Evolutionary conservation across 1,284 basidiomycete species (phyloP), one percentile per base, ranked within the genome.

Genomic region (Boletus albobrunnescens): DNA sequence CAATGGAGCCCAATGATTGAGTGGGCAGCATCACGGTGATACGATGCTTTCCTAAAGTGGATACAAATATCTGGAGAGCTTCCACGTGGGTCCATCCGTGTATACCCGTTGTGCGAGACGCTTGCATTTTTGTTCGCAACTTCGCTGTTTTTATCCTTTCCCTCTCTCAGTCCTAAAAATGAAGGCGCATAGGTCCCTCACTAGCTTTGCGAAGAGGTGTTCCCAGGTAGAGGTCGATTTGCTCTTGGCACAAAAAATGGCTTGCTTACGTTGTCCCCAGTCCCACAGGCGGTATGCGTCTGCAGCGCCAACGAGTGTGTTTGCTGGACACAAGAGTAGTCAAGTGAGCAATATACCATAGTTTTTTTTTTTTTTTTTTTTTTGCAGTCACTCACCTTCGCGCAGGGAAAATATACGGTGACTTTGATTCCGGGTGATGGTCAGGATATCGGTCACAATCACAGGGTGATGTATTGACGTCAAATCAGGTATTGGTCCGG

Each of bases 401-500:
- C 44, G 44, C 23, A 94, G 91, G 94, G 94, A 56, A 96, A 96
- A 78, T 97, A 94, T 74, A 86, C 87, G 39, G 93, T 95, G 41
- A 94, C 93, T 41, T 74, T 95, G 54, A 91, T 95, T 67, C 89
- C 92, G 36, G 92, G 92, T 66, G 92, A 95, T 66, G 90, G 91
- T 91, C 55, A 63, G 79, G 63, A 40, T 61, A 57, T 40, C 53
- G 59, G 59, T 30, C 58, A 65, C 55, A 54, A 61, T 42, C 57
- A 56, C 23, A 52, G 39, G 40, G 48, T 41, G n/a, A 23, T 47
- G 48, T 23, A 35, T 47, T 64, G 46, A 59, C 55, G 41, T 52
- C 47, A 49, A 33, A 36, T 24, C 56, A 94, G 92, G 94, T 71
- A 99, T 99, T 76, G 96, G 96, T 41, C 94, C 95, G 41, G 96